These are phyloP conservation scores for Pleurotus cornucopiae DNA, from an alignment of 768 basidiomycete species.

Conservation along the genomic window DNA sequence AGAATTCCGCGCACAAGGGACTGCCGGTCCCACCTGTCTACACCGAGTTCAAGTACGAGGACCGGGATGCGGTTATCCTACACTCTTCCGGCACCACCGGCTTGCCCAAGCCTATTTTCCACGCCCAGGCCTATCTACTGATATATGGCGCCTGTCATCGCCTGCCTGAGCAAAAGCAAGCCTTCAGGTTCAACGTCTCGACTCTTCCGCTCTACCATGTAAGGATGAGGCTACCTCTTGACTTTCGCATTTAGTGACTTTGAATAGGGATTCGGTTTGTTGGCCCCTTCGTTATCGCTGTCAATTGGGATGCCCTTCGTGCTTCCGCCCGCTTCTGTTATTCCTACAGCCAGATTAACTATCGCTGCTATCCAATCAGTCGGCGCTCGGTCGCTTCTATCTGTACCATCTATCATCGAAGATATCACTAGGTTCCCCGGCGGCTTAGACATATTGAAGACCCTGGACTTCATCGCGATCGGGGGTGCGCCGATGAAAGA, in stretches of 20 bases:
- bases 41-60: conserved; percentile 17
- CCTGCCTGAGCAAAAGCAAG: conserved; percentile 24
- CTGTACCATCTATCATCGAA: conserved; percentile 37
- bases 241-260: not conserved
- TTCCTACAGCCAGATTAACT: conserved; percentile 30
- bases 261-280: conserved; percentile 31
- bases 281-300: conserved; percentile 30
- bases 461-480: conserved; percentile 28
- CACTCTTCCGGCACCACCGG: conserved; percentile 50
- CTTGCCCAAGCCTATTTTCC: conserved; percentile 42
- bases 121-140: conserved; percentile 28
- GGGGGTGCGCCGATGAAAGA: conserved; percentile 39
- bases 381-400: conserved; percentile 27
- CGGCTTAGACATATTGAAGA: conserved; percentile 21
- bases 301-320: conserved; percentile 34
- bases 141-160: conserved; percentile 30
- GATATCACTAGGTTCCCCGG: conserved; percentile 24
- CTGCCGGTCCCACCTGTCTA: conserved; percentile 23
- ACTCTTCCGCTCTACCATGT: conserved; percentile 37
- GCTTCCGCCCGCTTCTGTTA: conserved; percentile 26
- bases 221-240: conserved; percentile 3
- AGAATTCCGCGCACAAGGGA: conserved; percentile 9
- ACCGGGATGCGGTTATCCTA: conserved; percentile 37
- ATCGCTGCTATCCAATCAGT: conserved; percentile 18
- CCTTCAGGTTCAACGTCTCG: conserved; percentile 28